phyloP scores from a whole-genome alignment of 352 stramenopile species.

The Pythium rishiriense region DNA sequence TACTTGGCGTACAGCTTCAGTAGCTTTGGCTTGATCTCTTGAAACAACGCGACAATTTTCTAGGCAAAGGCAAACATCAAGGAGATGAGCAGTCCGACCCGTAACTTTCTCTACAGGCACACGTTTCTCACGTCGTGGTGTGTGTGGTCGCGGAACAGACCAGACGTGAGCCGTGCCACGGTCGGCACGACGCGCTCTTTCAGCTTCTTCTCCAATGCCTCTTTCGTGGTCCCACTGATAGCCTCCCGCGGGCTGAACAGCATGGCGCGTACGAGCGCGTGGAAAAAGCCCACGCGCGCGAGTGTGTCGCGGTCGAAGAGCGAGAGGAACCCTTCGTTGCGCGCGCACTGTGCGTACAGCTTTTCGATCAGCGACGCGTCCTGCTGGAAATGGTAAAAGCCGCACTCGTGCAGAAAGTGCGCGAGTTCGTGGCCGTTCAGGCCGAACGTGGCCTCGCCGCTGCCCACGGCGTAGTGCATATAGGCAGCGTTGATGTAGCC shows the following conservation, averaged over 20 bases:
- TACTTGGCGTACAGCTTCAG: slow-evolving; percentile 74
- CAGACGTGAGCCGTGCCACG: slow-evolving; percentile 56
- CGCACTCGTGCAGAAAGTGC: slow-evolving; percentile 79
- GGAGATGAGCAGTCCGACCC: not conserved
- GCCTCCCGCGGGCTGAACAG: slow-evolving; percentile 35
- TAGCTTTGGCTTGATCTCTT: slow-evolving; percentile 76
- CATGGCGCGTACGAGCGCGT: slow-evolving; percentile 52
- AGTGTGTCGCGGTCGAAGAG: slow-evolving; percentile 55
- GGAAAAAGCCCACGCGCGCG: slow-evolving; percentile 68
- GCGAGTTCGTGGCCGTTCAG: slow-evolving; percentile 67
- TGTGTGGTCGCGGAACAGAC: slow-evolving; percentile 72
- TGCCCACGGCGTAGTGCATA: slow-evolving; percentile 78
- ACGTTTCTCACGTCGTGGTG: slow-evolving; percentile 57
- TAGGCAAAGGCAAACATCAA: slow-evolving; percentile 17
- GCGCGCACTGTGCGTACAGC: slow-evolving; percentile 37
- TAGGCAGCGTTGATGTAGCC: slow-evolving; percentile 55
- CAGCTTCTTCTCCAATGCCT: slow-evolving; percentile 49
- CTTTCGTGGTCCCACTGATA: slow-evolving; percentile 12
- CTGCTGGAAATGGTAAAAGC: slow-evolving; percentile 40
- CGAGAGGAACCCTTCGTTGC: slow-evolving; percentile 44
- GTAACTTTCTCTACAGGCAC: not conserved
- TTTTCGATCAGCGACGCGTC: slow-evolving; percentile 44
- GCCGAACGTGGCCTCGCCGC: slow-evolving; percentile 57
- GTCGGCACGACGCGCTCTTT: slow-evolving; percentile 48
- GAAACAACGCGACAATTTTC: slow-evolving; percentile 67